Percentiles rank a stretch among this genome's conserved stretches.
Conservation (phyloP, 352 stramenopile species). For the Chrysophaeum taylorii region DNA sequence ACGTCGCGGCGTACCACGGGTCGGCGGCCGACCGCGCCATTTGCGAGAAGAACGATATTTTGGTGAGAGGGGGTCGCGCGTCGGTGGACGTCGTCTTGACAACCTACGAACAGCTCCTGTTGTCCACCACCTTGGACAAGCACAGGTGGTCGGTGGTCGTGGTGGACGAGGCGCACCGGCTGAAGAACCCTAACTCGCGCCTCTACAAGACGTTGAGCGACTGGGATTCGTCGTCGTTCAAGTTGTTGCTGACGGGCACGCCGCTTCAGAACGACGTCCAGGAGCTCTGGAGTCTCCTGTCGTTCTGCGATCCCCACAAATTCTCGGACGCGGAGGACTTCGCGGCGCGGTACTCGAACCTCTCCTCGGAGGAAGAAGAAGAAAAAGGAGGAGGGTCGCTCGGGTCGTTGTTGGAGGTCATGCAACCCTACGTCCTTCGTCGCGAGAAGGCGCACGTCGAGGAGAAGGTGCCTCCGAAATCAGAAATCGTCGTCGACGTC, state of each 20-base stretch:
- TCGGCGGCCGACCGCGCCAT: conserved; percentile 75
- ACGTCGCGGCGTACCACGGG: conserved; percentile 98
- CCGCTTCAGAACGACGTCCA: conserved; percentile 98
- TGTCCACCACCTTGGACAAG: conserved; percentile 57
- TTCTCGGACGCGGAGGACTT: conserved; percentile 79
- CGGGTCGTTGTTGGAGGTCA: conserved; percentile 74
- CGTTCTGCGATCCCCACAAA: conserved; percentile 91
- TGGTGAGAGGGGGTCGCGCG: conserved; percentile 58
- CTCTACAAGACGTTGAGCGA: conserved; percentile 47
- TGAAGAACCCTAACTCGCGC: conserved; percentile 85
- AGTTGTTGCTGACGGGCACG: conserved; percentile 88
- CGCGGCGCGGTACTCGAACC: conserved; percentile 85
- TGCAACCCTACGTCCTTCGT: conserved; percentile 90
- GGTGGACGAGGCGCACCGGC: conserved; percentile 96
- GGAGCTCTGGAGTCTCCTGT: conserved; percentile 97
- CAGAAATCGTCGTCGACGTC: conserved; percentile 87
- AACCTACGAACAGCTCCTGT: conserved; percentile 88
- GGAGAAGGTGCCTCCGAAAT: conserved; percentile 90
- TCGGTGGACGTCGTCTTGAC: conserved; percentile 91
- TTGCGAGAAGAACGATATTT: conserved; percentile 87
- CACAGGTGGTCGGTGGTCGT: conserved; percentile 93
- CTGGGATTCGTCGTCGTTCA: conserved; percentile 48
- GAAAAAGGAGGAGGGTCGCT: conserved; percentile 29
- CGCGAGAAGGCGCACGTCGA: conserved; percentile 97
- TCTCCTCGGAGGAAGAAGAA: neutral